Percentiles rank a stretch among this genome's conserved stretches.
Conservation (phyloP, 2,329 filamentous ascomycete genomes). For the Colletotrichum caudatum region DNA sequence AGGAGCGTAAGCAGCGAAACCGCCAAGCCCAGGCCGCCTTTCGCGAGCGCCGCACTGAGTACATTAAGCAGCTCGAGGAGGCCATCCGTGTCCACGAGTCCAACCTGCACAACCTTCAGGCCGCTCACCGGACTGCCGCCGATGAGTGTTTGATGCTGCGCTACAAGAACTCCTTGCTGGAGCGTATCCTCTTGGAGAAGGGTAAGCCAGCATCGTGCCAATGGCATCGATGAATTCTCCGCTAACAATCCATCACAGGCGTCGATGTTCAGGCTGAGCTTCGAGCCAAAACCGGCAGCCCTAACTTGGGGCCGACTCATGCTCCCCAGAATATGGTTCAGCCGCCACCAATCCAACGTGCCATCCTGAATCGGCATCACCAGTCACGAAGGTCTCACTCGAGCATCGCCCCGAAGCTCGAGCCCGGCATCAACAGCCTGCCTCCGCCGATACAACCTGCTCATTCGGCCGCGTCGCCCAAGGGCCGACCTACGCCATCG, state of each 20-base stretch:
- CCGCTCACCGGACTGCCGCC: slow-evolving; percentile 91
- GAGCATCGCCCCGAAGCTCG: slow-evolving; percentile 80
- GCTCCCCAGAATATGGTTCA: slow-evolving; percentile 77
- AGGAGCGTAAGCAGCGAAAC: slow-evolving; percentile 98
- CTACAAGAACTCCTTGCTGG: slow-evolving; percentile 97
- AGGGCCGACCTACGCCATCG: slow-evolving; percentile 83
- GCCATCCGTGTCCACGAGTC: slow-evolving; percentile 98
- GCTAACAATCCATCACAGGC: slow-evolving; percentile 61
- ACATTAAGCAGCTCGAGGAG: slow-evolving; percentile 98
- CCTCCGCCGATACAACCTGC: slow-evolving; percentile 57
- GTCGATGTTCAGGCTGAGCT: slow-evolving; percentile 98
- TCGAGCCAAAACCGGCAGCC: slow-evolving; percentile 90
- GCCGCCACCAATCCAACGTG: slow-evolving; percentile 81
- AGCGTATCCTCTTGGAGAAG: slow-evolving; percentile 96
- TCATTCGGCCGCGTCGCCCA: slow-evolving; percentile 72
- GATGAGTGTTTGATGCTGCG: slow-evolving; percentile 98
- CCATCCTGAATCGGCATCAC: slow-evolving; percentile 85
- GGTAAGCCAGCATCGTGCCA: slow-evolving; percentile 62
- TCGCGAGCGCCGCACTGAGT: slow-evolving; percentile 95
- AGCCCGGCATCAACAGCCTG: slow-evolving; percentile 63
- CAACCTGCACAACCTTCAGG: slow-evolving; percentile 90
- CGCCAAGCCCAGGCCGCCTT: slow-evolving; percentile 97
- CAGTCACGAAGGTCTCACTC: slow-evolving; percentile 78
- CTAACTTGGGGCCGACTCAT: slow-evolving; percentile 78
- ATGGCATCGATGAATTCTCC: background rate